Base-by-base conservation (phyloP, 2,329 filamentous ascomycete species). In the Cordyceps cicadae region DNA sequence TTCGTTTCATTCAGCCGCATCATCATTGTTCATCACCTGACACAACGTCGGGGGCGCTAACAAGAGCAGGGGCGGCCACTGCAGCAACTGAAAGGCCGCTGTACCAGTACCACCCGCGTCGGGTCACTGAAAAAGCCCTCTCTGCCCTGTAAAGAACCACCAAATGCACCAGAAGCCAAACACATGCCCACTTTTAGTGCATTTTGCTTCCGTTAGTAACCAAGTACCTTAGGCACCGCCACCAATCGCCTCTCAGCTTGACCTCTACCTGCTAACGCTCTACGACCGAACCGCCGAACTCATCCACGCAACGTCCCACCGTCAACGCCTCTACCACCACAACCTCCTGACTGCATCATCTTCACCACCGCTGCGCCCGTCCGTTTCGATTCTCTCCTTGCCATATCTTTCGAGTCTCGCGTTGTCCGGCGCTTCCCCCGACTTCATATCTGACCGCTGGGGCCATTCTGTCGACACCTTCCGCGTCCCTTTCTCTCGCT, bases 231-330 rank as follows among this genome's bases (percentile, higher is more conserved):
- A 24, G 24, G 24, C 24, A 46, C 48, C 51, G 53, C 59, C 59
- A 61, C 59, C 48, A 61, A 52, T 61, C 53, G 48, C 26, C 53
- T 34, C 41, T 43, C 39, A 53, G 26, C 59, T 48, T 61, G 59
- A 48, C 53, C 46, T 61, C 37, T 61, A 53, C 53, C 52, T 29
- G 24, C 24, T 24, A 24, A 24, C 29, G 51, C 53, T 56, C n/a
- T 11, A 29, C 41, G 26, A 45, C 53, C 46, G 29, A 61, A 52
- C 54, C 46, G 43, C 43, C 53, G 51, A 21, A 56, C 39, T 59
- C 59, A 50, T 58, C 57, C 51, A 58, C 57, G 19, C 57, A 60
- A 60, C 57, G 50, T 60, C 57, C 50, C 57, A 60, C 57, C 21
- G 26, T 60, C 57, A 60, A 60, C 57, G 24, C 24, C 24, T 21